Evolutionary conservation across 2,329 filamentous ascomycete genomes (phyloP).

Genomic region (Fusarium sp.): DNA sequence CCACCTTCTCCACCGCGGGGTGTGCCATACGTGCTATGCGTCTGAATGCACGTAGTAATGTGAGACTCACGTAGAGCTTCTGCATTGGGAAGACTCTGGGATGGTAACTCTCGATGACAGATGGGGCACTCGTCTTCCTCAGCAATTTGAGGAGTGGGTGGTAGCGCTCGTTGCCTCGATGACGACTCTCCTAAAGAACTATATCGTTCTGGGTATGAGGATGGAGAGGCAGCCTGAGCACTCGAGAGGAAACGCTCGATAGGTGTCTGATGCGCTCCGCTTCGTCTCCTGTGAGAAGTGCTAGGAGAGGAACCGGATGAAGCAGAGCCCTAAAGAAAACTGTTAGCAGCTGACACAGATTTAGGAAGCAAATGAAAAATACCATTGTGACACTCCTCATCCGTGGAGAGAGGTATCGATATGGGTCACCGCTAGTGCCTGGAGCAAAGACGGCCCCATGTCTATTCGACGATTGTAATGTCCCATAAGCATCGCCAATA

Average conservation of each 20-base stretch:
- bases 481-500: constrained; percentile 51
- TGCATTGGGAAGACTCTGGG: constrained; percentile 64
- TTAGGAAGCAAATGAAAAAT: constrained; percentile 41
- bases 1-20: constrained; percentile 47
- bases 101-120: constrained; percentile 78
- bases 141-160: constrained; percentile 63
- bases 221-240: constrained; percentile 51
- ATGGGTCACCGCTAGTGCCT: constrained; percentile 51
- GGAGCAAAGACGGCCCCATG: constrained; percentile 55
- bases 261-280: constrained; percentile 52
- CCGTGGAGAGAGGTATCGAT: constrained; percentile 51
- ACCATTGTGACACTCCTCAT: constrained; percentile 65
- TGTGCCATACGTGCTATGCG: constrained; percentile 64
- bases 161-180: constrained; percentile 55
- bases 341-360: constrained; percentile 8
- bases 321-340: constrained; percentile 23
- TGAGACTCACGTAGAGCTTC: constrained; percentile 69
- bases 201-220: constrained; percentile 51
- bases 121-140: constrained; percentile 86
- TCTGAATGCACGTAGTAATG: constrained; percentile 68
- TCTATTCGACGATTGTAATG: constrained; percentile 47
- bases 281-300: constrained; percentile 48
- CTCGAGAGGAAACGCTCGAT: constrained; percentile 57
- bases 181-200: constrained; percentile 52
- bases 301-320: constrained; percentile 44